A percentile compares a stretch with the other conserved stretches of the same genome.
Evolutionary conservation across 2,329 filamentous ascomycete genomes (phyloP).

Genomic region (Dactylellina drechsleri): DNA sequence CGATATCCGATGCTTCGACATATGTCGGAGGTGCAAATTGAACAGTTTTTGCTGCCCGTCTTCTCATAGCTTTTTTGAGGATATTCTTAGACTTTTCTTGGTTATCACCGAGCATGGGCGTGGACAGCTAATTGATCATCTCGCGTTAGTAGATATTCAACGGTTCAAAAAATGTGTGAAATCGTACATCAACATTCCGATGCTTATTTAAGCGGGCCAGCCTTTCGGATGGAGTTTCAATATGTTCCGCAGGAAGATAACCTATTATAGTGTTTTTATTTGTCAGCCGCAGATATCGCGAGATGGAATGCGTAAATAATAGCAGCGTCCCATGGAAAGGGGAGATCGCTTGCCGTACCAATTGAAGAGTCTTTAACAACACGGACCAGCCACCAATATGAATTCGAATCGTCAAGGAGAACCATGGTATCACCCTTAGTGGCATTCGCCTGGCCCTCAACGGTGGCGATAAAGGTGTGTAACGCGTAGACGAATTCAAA

Average conservation of each 20-base stretch:
- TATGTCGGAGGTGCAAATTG: constrained; percentile 86
- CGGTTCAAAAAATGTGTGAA: constrained; percentile 19
- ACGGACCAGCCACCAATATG: constrained; percentile 98
- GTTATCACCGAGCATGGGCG: constrained; percentile 71
- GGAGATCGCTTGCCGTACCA: constrained; percentile 64
- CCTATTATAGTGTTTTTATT: constrained; percentile 66
- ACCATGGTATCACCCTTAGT: constrained; percentile 99
- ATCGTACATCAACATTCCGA: constrained; percentile 90
- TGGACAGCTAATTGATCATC: constrained; percentile 66
- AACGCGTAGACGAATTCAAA: constrained; percentile 99
- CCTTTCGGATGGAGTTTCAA: constrained; percentile 95
- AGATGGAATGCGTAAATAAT: no score
- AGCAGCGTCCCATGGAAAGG: background rate
- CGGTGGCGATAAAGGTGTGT: constrained; percentile 96
- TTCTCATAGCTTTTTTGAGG: constrained; percentile 82
- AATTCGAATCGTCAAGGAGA: constrained; percentile 96
- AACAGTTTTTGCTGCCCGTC: constrained; percentile 85
- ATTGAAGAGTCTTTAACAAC: constrained; percentile 99
- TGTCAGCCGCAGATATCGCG: no score
- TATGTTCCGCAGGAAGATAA: constrained; percentile 96
- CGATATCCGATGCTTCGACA: constrained; percentile 85
- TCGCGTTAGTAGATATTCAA: constrained; percentile 57
- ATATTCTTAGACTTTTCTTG: constrained; percentile 83
- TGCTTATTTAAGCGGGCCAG: constrained; percentile 96
- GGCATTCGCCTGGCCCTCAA: constrained; percentile 97